Conservation (phyloP, 2,329 filamentous ascomycete genomes). For the Penicillium sp. region DNA sequence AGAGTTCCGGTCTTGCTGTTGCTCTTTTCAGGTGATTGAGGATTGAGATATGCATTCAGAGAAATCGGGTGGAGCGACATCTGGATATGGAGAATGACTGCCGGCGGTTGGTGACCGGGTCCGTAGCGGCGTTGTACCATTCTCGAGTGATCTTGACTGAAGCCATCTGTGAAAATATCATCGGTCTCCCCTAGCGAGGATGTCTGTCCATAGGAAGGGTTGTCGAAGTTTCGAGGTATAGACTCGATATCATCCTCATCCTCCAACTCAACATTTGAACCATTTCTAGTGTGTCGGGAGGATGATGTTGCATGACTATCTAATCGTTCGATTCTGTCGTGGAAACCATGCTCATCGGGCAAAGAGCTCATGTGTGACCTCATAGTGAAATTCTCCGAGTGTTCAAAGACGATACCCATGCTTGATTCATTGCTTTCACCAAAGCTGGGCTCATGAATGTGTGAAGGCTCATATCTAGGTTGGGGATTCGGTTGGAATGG, state of each 20-base stretch:
- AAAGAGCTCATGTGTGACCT: slow-evolving; percentile 23
- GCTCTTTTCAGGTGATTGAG: slow-evolving; percentile 28
- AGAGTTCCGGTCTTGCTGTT: slow-evolving; percentile 13
- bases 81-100: slow-evolving; percentile 64
- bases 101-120: slow-evolving; percentile 30
- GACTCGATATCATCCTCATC: slow-evolving; percentile 54
- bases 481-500: slow-evolving; percentile 7
- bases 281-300: slow-evolving; percentile 45
- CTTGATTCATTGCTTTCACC: slow-evolving; percentile 26
- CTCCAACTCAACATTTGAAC: slow-evolving; percentile 36
- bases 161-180: slow-evolving; percentile 44
- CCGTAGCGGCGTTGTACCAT: slow-evolving; percentile 28
- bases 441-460: slow-evolving; percentile 10
- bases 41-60: slow-evolving; percentile 59
- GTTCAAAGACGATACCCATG: slow-evolving; percentile 44
- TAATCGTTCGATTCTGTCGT: slow-evolving; percentile 20
- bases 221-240: slow-evolving; percentile 45
- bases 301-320: slow-evolving; percentile 41
- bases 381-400: slow-evolving; percentile 32
- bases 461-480: slow-evolving; percentile 13
- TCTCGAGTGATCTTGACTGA: slow-evolving; percentile 37
- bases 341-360: slow-evolving; percentile 19
- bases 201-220: slow-evolving; percentile 31
- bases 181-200: slow-evolving; percentile 39
- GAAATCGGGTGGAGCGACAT: slow-evolving; percentile 67